Base-by-base conservation (phyloP, 2,329 filamentous ascomycete species). In the Monilinia fructigena region DNA sequence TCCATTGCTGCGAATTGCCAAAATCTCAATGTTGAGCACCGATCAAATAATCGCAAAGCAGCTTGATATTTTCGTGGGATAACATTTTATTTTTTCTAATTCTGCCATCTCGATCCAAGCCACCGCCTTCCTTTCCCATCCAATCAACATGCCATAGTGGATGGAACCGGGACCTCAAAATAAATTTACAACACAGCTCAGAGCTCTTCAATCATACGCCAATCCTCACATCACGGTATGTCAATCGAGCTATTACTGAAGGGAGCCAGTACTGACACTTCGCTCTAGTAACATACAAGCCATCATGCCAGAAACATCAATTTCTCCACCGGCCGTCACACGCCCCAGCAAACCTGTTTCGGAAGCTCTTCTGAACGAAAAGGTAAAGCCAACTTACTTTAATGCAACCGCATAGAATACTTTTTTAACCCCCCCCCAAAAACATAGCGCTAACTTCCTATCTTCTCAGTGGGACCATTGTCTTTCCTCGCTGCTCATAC, bases 301-400 rank as follows among this genome's bases (percentile, higher is more conserved):
- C 55, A 66, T 40, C 61, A 75, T 76, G 74, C 68, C 74, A 53
- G 75, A 75, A 67, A 74, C 72, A 52, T 71, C 74, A 50, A 72
- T 72, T 68, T 60, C 85, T 73, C 84, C 87, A 71, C 65, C 65
- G 50, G 63, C 63, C 71, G 85, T 90, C 78, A 85, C 89, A 79
- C 87, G 92, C 74, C 82, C 86, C 70, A 86, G 80, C 77, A 85
- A 86, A 80, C 94, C 95, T 71, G 90, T 97, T 82, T 98, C 94
- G 85, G 95, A 99, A 85, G 92, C 94, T 77, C 88, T 99, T 76
- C 87, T 99, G 77, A 98, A 98, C 81, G 95, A 99, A 83, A 99
- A 99, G 93, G 95, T 97, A 70, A 64, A 64, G 65, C 45, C 3
- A 60, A 47, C 31, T 1, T 62, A 42, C 38, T 58, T 40, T 38